Conservation (phyloP, 768 basidiomycete species). For the Mycena floridula region DNA sequence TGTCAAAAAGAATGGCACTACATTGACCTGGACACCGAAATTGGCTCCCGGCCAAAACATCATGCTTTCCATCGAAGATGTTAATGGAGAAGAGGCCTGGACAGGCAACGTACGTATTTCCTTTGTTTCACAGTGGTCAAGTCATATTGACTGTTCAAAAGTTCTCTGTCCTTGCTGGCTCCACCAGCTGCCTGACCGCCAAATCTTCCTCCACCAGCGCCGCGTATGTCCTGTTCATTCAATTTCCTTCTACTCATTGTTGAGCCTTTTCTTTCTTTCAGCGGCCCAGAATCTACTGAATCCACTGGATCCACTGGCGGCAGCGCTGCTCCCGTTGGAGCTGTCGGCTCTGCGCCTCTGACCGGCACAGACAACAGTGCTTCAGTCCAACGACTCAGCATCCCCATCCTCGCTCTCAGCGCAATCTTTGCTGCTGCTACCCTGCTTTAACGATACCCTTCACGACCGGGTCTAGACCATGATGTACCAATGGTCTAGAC, state of each 20-base stretch:
- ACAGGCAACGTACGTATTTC: conserved; percentile 42
- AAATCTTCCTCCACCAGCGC: conserved; percentile 3
- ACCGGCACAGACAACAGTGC: conserved; percentile 34
- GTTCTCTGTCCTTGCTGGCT: conserved; percentile 28
- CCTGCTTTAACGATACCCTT: conserved; percentile 17
- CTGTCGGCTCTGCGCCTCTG: conserved; percentile 24
- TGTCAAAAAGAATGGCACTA: conserved; percentile 34
- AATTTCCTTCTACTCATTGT: background rate
- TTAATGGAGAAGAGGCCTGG: conserved; percentile 58
- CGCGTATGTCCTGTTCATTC: conserved; percentile 3
- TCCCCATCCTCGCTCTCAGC: conserved; percentile 34
- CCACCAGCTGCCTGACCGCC: conserved; percentile 6
- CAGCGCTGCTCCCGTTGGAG: conserved; percentile 31
- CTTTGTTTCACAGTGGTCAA: conserved; percentile 3
- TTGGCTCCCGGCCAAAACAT: conserved; percentile 44
- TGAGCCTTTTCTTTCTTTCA: conserved; percentile 17
- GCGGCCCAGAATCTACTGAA: conserved; percentile 8
- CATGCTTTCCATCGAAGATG: conserved; percentile 49
- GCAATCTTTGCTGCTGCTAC: conserved; percentile 30
- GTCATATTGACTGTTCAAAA: conserved; percentile 27
- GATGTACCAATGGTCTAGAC: too few species aligned
- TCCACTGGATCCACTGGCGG: conserved; percentile 9
- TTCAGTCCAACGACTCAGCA: conserved; percentile 30
- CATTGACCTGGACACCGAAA: conserved; percentile 37
- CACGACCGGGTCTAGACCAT: conserved; percentile 14